Base-by-base conservation (phyloP, 345 rosid species). In the Eucalyptus fibrosa region DNA sequence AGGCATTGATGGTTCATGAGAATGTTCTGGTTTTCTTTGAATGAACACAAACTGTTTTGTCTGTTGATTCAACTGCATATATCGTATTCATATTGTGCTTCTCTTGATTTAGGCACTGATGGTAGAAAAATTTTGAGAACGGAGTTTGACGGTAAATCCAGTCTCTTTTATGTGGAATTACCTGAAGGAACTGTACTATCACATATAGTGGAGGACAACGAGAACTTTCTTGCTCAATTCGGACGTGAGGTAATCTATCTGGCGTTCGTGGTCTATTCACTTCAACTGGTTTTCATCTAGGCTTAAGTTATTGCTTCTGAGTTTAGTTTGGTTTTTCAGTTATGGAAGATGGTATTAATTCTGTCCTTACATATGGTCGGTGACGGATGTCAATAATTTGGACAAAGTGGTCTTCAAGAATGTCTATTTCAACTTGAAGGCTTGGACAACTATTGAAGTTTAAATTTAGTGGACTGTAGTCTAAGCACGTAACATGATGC, bases 181-280 rank as follows among this genome's bases (percentile, higher is more conserved):
- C 96, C 98, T 81, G 98, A 93, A 88, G 97, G 97, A 83, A 92
- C 95, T 19, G 87, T 95, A 83, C 88, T 97, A 60, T 94, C 92
- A 19, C 98, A 95, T 92, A 87, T 90, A 51, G 89, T 96, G 88
- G 96, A 95, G 86, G 99, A 96, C 91, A 95, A 94, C 59, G 97
- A 95, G 91, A 95, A 86, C 86, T 97, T 96, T 90, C 99, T 98
- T 30, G 95, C 95, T 72, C 99, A 97, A 90, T 97, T 97, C 91
- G 99, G 99, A 91, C 98, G 98, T 6, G 99, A 96, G 97, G 99
- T 96, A 93, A 55, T 51, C 53, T 34, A 7, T 37, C 88, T 89
- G 80, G 86, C 26, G 42, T 59, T 77, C 6, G 8, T 37, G 50
- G 32, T 34, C 55, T 34, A 45, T 72, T 30, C 40, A 28, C 11